phyloP scores from a whole-genome alignment of 2,329 filamentous ascomycete genomes.

The Volutella citrinella region DNA sequence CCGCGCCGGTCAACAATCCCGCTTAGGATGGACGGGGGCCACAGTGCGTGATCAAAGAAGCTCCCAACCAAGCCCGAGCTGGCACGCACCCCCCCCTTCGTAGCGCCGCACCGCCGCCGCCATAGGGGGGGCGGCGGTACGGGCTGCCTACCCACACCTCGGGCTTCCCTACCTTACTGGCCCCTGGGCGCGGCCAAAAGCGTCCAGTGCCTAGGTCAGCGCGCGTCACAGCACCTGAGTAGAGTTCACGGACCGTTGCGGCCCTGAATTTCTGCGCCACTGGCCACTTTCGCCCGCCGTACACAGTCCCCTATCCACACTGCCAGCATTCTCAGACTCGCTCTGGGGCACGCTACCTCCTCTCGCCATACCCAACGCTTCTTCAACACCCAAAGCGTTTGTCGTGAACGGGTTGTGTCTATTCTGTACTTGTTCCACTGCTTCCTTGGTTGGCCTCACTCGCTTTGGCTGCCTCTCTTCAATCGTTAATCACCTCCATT shows the following conservation, averaged over 20 bases:
- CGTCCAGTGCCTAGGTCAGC: no score
- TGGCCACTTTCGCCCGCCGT: slow-evolving; percentile 3
- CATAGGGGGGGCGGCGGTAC: no score
- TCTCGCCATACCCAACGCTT: slow-evolving; percentile 22
- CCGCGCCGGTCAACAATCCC: no score
- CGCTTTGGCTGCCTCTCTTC: slow-evolving; percentile 51
- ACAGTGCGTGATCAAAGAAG: no score
- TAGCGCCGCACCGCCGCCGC: no score
- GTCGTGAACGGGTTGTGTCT: slow-evolving; percentile 17
- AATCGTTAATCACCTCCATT: slow-evolving; percentile 32
- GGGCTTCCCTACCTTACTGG: slow-evolving; percentile 5
- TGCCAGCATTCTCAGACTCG: slow-evolving; percentile 7
- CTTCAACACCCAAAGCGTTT: slow-evolving; percentile 23
- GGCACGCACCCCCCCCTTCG: no score
- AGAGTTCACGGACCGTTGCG: slow-evolving; percentile 25
- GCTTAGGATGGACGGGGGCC: no score
- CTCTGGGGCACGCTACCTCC: slow-evolving; percentile 18
- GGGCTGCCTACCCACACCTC: no score
- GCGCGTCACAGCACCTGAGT: no score
- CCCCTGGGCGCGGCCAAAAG: no score
- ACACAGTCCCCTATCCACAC: slow-evolving; percentile 17
- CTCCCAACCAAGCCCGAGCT: no score
- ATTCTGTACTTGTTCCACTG: slow-evolving; percentile 17
- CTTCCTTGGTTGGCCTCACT: slow-evolving; percentile 47
- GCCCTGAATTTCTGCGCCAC: slow-evolving; percentile 16